A percentile compares a stretch with the other conserved stretches of the same genome.
phyloP scores from a whole-genome alignment of 2,329 filamentous ascomycete genomes.

The Arachnopeziza araneosa region DNA sequence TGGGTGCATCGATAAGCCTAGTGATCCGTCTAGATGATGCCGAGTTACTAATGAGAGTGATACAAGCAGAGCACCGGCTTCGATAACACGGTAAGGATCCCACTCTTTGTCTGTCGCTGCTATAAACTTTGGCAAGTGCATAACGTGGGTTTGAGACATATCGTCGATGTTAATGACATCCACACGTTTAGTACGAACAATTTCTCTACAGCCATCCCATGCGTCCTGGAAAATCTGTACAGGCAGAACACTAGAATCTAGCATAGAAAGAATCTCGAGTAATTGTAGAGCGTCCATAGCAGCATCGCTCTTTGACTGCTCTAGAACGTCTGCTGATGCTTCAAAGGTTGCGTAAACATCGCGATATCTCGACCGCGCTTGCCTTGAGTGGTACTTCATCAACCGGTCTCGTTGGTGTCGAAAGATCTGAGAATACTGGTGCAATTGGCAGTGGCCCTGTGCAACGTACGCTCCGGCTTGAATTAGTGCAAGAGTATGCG shows the following conservation, averaged over 20 bases:
- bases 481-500: conserved; percentile 28
- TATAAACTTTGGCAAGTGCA: neutral
- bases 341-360: conserved; percentile 31
- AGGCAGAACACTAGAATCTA: neutral
- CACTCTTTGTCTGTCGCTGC: neutral
- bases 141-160: neutral
- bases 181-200: neutral
- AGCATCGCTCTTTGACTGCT: conserved; percentile 11
- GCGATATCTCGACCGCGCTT: conserved; percentile 11
- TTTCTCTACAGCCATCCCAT: neutral
- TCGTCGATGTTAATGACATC: neutral
- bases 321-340: conserved; percentile 27
- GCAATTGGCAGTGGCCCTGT: conserved; percentile 4
- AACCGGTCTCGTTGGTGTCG: conserved; percentile 4
- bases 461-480: conserved; percentile 25
- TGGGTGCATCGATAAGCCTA: conserved; percentile 26
- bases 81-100: neutral
- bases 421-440: conserved; percentile 10
- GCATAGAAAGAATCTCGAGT: conserved; percentile 9
- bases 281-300: conserved; percentile 27
- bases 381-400: conserved; percentile 1
- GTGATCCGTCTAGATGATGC: conserved; percentile 2
- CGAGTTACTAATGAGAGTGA: neutral
- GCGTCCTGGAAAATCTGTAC: neutral
- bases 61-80: neutral